Base-by-base conservation (phyloP, 306 rosid species). In the Notholithocarpus densiflorus region DNA sequence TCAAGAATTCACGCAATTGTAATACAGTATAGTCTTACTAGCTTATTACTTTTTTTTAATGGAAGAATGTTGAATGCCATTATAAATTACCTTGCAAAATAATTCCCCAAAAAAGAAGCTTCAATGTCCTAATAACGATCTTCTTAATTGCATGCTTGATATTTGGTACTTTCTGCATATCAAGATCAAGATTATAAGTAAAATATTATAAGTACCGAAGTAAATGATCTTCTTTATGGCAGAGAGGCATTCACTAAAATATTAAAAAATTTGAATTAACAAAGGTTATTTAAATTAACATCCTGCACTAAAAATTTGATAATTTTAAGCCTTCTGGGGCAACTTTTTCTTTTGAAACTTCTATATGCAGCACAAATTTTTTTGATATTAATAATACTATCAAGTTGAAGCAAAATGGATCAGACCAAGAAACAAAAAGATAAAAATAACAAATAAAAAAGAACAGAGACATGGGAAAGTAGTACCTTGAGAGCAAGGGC, bases 61-160 rank as follows among this genome's bases (percentile, higher is more conserved):
- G 10, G 64, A 18, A 20, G 14, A n/a, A 8, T 57, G 27, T 59
- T 59, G 11, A 59, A 11, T 20, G 5, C 31, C 31, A 18, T 56
- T n/a, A 27, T 6, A 37, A 37, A 7, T 71, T 68, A 89, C 98
- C 98, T 86, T 94, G 98, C 88, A 94, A 75, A 77, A 94, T 69
- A 72, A 94, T 78, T 8, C 98, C 98, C 97, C 98, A 94, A 74
- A 94, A 90, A 31, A 90, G 83, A 82, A 94, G 97, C 86, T 94
- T 94, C 82, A 92, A 14, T 34, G 98, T 94, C 54, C 98, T 89
- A 0, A 90, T 15, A 29, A 80, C 34, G 66, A 92, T 94, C 90
- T 84, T 92, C 87, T 75, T 88, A 15, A 82, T 84, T 4, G 90
- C 91, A 78, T 29, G 29, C 51, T 73, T 82, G 54, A 83, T 83